A percentile compares a stretch with the other conserved stretches of the same genome.
Evolutionary conservation across 495 filamentous ascomycete species (phyloP).

Genomic region (Penicillium angulare): DNA sequence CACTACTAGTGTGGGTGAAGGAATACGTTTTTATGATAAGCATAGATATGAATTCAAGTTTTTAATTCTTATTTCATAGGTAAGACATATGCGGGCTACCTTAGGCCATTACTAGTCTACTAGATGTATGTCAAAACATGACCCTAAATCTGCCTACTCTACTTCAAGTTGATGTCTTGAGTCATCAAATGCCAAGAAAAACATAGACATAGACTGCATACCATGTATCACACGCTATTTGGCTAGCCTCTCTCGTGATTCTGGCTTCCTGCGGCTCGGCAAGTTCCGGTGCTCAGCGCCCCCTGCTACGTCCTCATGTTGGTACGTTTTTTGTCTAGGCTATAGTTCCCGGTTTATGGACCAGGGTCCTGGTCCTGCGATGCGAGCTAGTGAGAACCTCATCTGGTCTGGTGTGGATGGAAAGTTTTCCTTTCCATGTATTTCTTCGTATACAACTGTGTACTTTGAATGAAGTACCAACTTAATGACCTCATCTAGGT

Average conservation of each 20-base stretch:
- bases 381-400: slow-evolving; percentile 17
- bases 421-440: too few species aligned
- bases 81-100: too few species aligned
- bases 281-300: slow-evolving; percentile 23
- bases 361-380: slow-evolving; percentile 6
- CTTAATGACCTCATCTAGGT: too few species aligned
- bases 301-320: slow-evolving; percentile 1
- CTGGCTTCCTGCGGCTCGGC: slow-evolving; percentile 19
- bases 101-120: too few species aligned
- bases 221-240: background rate
- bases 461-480: too few species aligned
- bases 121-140: too few species aligned
- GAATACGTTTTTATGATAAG: background rate
- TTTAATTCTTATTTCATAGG: too few species aligned
- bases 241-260: slow-evolving; percentile 6
- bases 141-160: too few species aligned
- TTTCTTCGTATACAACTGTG: too few species aligned
- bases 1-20: background rate
- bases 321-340: slow-evolving; percentile 1
- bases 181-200: background rate
- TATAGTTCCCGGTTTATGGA: slow-evolving; percentile 1
- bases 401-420: too few species aligned
- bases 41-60: background rate
- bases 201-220: background rate
- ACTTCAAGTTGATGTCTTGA: too few species aligned